A percentile compares a stretch with the other conserved stretches of the same genome.
phyloP scores from a whole-genome alignment of 768 basidiomycete genomes.

The Mycena pura region DNA sequence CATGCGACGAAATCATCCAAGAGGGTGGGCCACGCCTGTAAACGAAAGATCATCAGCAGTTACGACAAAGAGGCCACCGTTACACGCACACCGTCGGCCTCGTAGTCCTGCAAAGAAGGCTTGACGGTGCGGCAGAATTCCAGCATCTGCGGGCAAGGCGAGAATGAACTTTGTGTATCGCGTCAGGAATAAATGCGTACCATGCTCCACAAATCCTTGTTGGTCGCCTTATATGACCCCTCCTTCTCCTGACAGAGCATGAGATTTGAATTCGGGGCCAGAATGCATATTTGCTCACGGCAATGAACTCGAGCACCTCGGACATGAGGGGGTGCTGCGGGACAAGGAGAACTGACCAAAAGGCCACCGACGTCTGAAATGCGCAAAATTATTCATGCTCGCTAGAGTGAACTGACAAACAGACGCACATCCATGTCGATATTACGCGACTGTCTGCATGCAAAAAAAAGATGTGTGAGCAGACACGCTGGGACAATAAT shows the following conservation, averaged over 20 bases:
- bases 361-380: conserved; percentile 66
- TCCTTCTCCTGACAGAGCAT: conserved; percentile 47
- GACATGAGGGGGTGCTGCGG: conserved; percentile 69
- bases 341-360: conserved; percentile 79
- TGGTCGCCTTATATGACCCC: conserved; percentile 76
- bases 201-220: conserved; percentile 90
- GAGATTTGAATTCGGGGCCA: conserved; percentile 13
- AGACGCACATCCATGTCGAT: conserved; percentile 80
- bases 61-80: neutral
- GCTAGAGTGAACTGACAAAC: neutral
- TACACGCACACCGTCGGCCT: conserved; percentile 72
- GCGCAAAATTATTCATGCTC: neutral
- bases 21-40: conserved; percentile 82
- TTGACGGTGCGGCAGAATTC: conserved; percentile 76
- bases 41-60: conserved; percentile 1
- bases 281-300: conserved; percentile 45
- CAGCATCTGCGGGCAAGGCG: conserved; percentile 65
- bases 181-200: conserved; percentile 43
- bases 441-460: conserved; percentile 67
- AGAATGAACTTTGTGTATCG: too few relatives aligned
- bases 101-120: conserved; percentile 68
- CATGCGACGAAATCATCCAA: conserved; percentile 80
- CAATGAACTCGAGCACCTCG: conserved; percentile 73
- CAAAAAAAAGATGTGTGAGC: too few relatives aligned
- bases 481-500: neutral